Base-by-base conservation (phyloP, 306 rosid genomes). In the Trifolium dubium region DNA sequence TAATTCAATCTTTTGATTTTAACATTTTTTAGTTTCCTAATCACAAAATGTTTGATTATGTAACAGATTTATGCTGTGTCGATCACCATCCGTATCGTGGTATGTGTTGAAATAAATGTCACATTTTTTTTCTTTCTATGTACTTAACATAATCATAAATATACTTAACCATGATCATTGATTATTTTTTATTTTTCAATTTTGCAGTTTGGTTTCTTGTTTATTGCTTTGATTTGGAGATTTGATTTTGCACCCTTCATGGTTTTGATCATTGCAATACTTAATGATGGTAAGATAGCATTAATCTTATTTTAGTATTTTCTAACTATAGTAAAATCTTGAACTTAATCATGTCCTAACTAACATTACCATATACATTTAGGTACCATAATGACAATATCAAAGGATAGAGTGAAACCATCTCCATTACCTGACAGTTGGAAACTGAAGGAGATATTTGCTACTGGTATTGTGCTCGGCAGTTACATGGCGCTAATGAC, bases 71-170 rank as follows among this genome's bases (percentile, higher is more conserved):
- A 94, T 76, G 98, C 96, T 6, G 98, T 94, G 85, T 94, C 96
- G 50, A 94, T 94, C 81, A 94, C 98, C 79, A 91, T 94, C 31
- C 93, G 97, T 77, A 91, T 94, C 53, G 98, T 94, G 97, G 98
- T 94, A 85, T 79, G 91, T 89, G 67, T 66, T 39, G 49, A 50
- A 32, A 23, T 53, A 5, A 15, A 1, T 29, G 17, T 6, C 29
- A 50, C 66, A 67, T 6, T 31, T 47, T 10, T 44, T 29, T 63
- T 53, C 6, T 44, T 10, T 53, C 41, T 30, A 43, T 23, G n/a
- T 23, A 13, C 29, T 70, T 56, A 37, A 28, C 40, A 54, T 37
- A 76, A 44, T 53, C 71, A 67, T 60, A 54, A 9, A 19, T 53
- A 61, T 58, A 65, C 63, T 67, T 31, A 41, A n/a, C 8, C 8